Base-by-base conservation (phyloP, 306 rosid genomes). In the Begonia fuchsioides region DNA sequence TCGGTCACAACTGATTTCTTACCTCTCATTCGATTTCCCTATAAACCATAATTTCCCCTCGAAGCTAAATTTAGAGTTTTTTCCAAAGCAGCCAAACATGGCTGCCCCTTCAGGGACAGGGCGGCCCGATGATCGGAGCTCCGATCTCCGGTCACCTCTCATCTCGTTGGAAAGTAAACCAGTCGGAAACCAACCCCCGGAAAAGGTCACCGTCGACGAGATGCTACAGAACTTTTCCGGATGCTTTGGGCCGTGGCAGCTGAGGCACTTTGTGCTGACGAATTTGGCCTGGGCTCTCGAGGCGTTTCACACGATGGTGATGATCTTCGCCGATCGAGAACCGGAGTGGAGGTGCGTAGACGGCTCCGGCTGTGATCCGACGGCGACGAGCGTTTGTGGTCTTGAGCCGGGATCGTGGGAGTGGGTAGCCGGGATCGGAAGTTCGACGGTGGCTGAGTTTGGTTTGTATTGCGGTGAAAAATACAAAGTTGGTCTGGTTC, bases 291-390 rank as follows among this genome's bases (percentile, higher is more conserved):
- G 95, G 97, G 86, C 90, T 0, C 72, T 88, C 1, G 95, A 83
- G 64, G 93, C 86, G 0, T 88, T 88, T 52, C 97, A 88, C 67
- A 81, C 97, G 19, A 84, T 88, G 97, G 93, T 88, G 13, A 81
- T 88, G 80, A 88, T 88, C 18, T 88, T 88, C 12, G 88, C 96
- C 0, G 96, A 88, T 62, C 66, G 73, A 0, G 83, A 88, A 14
- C 90, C 93, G 1, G 68, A 47, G 1, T 83, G 83, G 88, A 57
- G 63, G 10, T 88, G 95, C 49, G 49, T 59, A 4, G 32, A 19
- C 1, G 67, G 68, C 3, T 15, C 38, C 3, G 67, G 72, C 0
- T 87, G 94, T 15, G 71, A 74, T 20, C 9, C 53, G 0, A 2
- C 4, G 0, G 71, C 69, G 0, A 17, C 0, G 10, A 68, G 70